Conservation (phyloP, 129 eudicot species). For the Heracleum sosnowskyi region DNA sequence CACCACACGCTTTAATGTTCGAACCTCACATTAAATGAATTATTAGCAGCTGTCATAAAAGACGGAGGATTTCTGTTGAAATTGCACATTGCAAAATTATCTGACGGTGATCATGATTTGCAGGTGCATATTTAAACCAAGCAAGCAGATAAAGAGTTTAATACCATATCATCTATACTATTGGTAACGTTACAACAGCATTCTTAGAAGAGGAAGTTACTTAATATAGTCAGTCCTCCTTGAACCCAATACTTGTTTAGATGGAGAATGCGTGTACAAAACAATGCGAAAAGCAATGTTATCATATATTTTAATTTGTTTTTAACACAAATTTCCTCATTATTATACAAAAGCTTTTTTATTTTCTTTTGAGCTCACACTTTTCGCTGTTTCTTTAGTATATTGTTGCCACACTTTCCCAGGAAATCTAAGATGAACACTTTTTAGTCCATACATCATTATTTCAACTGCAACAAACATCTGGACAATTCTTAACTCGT, state of each 20-base stretch:
- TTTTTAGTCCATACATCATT: not conserved
- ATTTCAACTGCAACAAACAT: not conserved
- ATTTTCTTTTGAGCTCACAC: not conserved
- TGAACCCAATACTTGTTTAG: not conserved
- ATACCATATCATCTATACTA: not conserved
- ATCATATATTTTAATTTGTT: not conserved
- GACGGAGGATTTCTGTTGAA: not conserved
- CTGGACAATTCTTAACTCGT: not conserved
- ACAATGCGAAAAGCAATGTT: not conserved
- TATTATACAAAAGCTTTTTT: not conserved
- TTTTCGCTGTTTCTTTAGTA: not conserved
- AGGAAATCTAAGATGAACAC: not conserved
- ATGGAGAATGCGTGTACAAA: not conserved
- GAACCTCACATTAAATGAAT: not conserved
- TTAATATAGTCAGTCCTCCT: not conserved
- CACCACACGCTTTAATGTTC: not conserved
- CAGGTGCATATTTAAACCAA: not conserved
- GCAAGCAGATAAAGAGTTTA: not conserved
- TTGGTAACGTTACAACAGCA: not conserved
- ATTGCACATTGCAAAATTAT: not conserved
- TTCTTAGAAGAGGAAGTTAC: not conserved
- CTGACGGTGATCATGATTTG: not conserved
- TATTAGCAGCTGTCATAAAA: not conserved
- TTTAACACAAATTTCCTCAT: not conserved
- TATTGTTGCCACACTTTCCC: not conserved